Evolutionary conservation across 2,329 filamentous ascomycete species (phyloP).

Genomic region (Hirsutella thompsonii): DNA sequence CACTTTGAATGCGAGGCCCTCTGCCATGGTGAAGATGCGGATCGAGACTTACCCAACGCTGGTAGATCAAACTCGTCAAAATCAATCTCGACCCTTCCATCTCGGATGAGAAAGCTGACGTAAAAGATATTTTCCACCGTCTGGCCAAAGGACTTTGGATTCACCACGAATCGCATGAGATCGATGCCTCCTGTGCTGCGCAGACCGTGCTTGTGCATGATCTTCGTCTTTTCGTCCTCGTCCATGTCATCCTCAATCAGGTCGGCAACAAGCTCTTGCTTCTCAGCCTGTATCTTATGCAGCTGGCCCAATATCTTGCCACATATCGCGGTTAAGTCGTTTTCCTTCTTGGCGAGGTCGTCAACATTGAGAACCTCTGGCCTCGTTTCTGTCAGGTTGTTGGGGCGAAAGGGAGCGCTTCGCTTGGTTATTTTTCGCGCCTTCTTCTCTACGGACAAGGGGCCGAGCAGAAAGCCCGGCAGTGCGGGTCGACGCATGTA

Average conservation of each 20-base stretch:
- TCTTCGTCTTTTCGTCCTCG: slow-evolving; percentile 29
- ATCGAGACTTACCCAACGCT: slow-evolving; percentile 54
- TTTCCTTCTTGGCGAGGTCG: slow-evolving; percentile 65
- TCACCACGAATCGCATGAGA: slow-evolving; percentile 78
- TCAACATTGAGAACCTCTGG: slow-evolving; percentile 66
- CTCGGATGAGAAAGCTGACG: slow-evolving; percentile 82
- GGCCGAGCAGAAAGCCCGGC: slow-evolving; percentile 75
- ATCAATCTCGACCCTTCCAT: slow-evolving; percentile 65
- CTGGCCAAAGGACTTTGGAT: slow-evolving; percentile 82
- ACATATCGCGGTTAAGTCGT: slow-evolving; percentile 69
- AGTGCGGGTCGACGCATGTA: slow-evolving; percentile 62
- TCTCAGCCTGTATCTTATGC: slow-evolving; percentile 29
- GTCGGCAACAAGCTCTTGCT: slow-evolving; percentile 31
- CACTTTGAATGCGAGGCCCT: background rate
- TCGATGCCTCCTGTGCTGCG: slow-evolving; percentile 59
- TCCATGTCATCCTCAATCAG: slow-evolving; percentile 31
- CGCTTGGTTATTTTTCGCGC: slow-evolving; percentile 57
- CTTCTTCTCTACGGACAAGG: slow-evolving; percentile 80
- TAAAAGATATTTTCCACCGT: slow-evolving; percentile 97
- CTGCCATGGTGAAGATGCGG: background rate
- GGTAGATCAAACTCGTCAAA: slow-evolving; percentile 64
- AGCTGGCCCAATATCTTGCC: slow-evolving; percentile 58
- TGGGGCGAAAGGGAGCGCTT: slow-evolving; percentile 55
- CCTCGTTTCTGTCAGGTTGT: slow-evolving; percentile 55
- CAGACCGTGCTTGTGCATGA: slow-evolving; percentile 55